Conservation (phyloP, 257 asterid genomes). For the Coffea eugenioides region DNA sequence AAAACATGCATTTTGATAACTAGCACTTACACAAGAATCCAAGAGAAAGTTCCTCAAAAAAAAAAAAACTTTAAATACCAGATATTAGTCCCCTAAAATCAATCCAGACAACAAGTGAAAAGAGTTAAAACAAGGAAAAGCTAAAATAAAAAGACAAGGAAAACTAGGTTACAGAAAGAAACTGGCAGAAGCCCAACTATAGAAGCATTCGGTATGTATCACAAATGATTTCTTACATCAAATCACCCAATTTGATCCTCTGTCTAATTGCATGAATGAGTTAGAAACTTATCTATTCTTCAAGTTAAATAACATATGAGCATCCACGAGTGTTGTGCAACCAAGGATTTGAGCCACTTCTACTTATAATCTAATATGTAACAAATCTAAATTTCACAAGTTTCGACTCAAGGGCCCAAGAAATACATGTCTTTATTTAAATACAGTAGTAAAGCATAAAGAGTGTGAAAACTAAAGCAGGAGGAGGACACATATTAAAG, state of each 20-base stretch:
- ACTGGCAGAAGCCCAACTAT: not conserved
- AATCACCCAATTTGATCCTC: not conserved
- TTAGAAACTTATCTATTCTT: no score
- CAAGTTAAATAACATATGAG: not conserved
- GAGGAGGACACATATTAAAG: not conserved
- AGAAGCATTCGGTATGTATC: not conserved
- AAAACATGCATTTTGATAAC: conserved; percentile 14
- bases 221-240: not conserved
- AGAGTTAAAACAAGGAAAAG: not conserved
- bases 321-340: not conserved
- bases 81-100: not conserved
- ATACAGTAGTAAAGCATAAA: not conserved
- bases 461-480: not conserved
- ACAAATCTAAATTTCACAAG: not conserved
- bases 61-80: not conserved
- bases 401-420: not conserved
- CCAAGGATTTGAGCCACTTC: not conserved
- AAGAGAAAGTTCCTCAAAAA: no score
- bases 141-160: no score
- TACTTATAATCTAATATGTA: not conserved
- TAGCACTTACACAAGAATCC: not conserved
- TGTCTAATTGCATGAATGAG: no score
- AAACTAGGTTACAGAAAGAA: no score
- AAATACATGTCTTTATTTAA: not conserved
- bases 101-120: not conserved